Percentiles rank a stretch among this genome's conserved stretches.
Evolutionary conservation across 805 yeast species (phyloP).

Genomic region (Pichia scutulata): DNA sequence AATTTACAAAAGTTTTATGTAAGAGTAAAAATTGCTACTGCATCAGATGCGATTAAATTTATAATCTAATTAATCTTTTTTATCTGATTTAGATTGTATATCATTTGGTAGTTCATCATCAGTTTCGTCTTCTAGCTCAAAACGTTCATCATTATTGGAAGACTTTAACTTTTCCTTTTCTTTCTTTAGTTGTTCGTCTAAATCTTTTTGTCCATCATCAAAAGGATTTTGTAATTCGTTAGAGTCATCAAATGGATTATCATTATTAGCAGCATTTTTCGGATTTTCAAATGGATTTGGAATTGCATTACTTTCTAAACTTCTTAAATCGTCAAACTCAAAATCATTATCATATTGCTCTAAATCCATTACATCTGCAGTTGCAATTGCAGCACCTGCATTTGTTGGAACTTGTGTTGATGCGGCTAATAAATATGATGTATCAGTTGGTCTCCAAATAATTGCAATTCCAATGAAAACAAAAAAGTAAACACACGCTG

Average conservation of each 20-base stretch:
- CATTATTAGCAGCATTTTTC: slow-evolving; percentile 4
- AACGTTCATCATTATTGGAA: slow-evolving; percentile 16
- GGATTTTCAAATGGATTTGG: slow-evolving; percentile 25
- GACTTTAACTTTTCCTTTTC: slow-evolving; percentile 17
- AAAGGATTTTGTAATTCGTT: slow-evolving; percentile 12
- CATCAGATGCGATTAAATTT: not conserved
- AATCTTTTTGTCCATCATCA: slow-evolving; percentile 15
- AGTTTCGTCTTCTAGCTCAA: slow-evolving; percentile 26
- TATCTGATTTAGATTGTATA: not conserved
- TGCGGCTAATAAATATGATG: slow-evolving; percentile 89
- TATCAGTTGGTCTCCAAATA: slow-evolving; percentile 97
- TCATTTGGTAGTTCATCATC: slow-evolving; percentile 13
- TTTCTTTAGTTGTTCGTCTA: slow-evolving; percentile 28
- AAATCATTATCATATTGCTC: slow-evolving; percentile 44
- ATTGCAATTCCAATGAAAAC: slow-evolving; percentile 80
- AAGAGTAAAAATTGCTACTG: not conserved
- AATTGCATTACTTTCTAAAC: slow-evolving; percentile 35
- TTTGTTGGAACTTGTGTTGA: slow-evolving; percentile 77
- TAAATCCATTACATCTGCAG: slow-evolving; percentile 21
- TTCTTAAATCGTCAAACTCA: slow-evolving; percentile 50
- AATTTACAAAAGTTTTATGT: not conserved
- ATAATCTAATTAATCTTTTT: not conserved
- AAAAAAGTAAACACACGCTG: slow-evolving; percentile 75
- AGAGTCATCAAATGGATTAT: slow-evolving; percentile 28
- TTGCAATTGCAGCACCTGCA: slow-evolving; percentile 33